Percentiles rank a stretch among this genome's conserved stretches.
Conservation (phyloP, 1,139 yeast species). For the Candida anutae region DNA sequence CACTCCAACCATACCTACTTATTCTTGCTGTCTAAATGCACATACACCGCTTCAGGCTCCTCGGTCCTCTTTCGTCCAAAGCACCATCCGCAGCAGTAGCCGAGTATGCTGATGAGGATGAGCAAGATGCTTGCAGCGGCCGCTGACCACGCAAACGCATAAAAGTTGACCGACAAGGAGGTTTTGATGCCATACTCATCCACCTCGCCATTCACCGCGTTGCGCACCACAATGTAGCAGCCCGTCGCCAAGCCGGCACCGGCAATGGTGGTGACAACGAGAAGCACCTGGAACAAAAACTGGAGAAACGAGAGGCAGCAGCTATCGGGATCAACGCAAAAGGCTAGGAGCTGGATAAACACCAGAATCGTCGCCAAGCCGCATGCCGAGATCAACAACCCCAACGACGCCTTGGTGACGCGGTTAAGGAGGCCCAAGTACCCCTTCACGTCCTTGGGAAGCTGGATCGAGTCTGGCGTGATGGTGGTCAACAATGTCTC, state of each 20-base stretch:
- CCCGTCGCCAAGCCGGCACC: constrained; percentile 32
- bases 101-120: constrained; percentile 27
- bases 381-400: constrained; percentile 10
- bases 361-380: constrained; percentile 35
- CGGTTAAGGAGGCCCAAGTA: constrained; percentile 24
- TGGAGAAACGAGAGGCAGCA: constrained; percentile 35
- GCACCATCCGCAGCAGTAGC: constrained; percentile 39
- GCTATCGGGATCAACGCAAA: constrained; percentile 30
- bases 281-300: constrained; percentile 25
- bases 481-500: constrained; percentile 23
- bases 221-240: constrained; percentile 21
- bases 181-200: constrained; percentile 27
- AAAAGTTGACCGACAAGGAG: constrained; percentile 32
- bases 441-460: constrained; percentile 31
- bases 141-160: constrained; percentile 37
- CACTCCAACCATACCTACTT: neutral
- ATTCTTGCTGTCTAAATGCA: constrained; percentile 2
- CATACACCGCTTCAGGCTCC: constrained; percentile 5
- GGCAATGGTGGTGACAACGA: constrained; percentile 24
- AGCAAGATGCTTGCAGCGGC: constrained; percentile 31
- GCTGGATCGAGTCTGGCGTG: constrained; percentile 21
- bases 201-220: constrained; percentile 23
- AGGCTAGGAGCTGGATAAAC: constrained; percentile 30
- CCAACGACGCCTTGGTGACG: constrained; percentile 24
- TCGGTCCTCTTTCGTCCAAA: constrained; percentile 23